Evolutionary conservation across 345 rosid genomes (phyloP).

Genomic region (Populus alba): DNA sequence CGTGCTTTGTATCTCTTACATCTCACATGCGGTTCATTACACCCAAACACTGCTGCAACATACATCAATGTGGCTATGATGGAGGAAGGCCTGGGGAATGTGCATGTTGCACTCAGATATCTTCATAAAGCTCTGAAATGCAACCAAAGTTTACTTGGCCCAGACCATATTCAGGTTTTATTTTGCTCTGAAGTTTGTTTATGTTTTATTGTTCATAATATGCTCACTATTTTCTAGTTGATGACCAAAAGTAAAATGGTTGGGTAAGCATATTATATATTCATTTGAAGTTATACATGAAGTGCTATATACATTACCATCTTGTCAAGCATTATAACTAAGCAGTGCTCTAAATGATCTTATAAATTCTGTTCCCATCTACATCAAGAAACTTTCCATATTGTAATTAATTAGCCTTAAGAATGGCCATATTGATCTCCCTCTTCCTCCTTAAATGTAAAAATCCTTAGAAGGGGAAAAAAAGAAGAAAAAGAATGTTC

Average conservation of each 20-base stretch:
- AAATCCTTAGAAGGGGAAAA: not conserved
- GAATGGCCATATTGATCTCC: constrained; percentile 2
- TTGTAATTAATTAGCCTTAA: constrained; percentile 2
- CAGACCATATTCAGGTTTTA: constrained; percentile 96
- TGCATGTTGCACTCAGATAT: constrained; percentile 96
- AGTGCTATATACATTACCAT: not conserved
- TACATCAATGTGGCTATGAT: constrained; percentile 98
- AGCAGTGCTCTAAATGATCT: not conserved
- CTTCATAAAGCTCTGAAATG: constrained; percentile 97
- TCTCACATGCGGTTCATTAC: constrained; percentile 97
- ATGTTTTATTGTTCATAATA: not conserved
- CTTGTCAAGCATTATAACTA: not conserved
- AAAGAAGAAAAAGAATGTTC: not conserved
- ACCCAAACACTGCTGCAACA: constrained; percentile 99
- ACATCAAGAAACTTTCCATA: not conserved
- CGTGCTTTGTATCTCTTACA: constrained; percentile 95
- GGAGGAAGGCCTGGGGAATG: constrained; percentile 99
- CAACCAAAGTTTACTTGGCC: constrained; percentile 92
- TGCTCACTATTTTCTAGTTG: not conserved
- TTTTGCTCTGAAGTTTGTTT: constrained; percentile 11
- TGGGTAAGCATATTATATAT: not conserved
- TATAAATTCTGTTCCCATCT: not conserved
- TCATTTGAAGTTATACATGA: not conserved
- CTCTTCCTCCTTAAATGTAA: not conserved
- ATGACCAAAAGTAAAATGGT: not conserved